phyloP scores from a whole-genome alignment of 495 filamentous ascomycete species.

The Penicillium dipodomyicola region DNA sequence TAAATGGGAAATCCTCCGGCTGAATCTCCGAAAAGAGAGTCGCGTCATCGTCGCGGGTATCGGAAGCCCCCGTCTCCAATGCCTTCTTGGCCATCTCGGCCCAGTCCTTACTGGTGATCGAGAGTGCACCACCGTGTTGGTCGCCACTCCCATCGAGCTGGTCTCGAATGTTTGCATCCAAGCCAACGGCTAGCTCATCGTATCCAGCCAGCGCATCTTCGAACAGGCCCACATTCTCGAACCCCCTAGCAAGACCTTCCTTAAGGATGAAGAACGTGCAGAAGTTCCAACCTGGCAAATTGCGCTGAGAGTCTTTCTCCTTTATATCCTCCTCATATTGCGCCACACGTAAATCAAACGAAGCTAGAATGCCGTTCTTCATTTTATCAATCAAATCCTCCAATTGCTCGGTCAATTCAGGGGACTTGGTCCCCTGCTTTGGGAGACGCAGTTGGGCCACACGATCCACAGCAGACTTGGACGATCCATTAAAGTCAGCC shows the following conservation, averaged over 20 bases:
- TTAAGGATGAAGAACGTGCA: slow-evolving; percentile 98
- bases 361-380: slow-evolving; percentile 79
- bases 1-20: slow-evolving; percentile 55
- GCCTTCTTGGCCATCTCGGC: slow-evolving; percentile 55
- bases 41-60: slow-evolving; percentile 16
- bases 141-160: slow-evolving; percentile 56
- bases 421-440: slow-evolving; percentile 53
- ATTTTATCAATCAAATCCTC: slow-evolving; percentile 82
- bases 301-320: slow-evolving; percentile 86
- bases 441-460: slow-evolving; percentile 80
- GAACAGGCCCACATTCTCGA: slow-evolving; percentile 93
- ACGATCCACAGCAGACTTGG: slow-evolving; percentile 73
- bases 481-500: slow-evolving; percentile 84
- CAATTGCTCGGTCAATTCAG: slow-evolving; percentile 71
- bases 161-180: slow-evolving; percentile 78
- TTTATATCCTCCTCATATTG: slow-evolving; percentile 98
- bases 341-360: slow-evolving; percentile 84
- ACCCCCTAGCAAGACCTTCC: slow-evolving; percentile 87
- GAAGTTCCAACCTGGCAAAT: slow-evolving; percentile 95
- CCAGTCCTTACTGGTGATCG: slow-evolving; percentile 68
- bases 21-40: slow-evolving; percentile 32
- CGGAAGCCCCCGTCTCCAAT: slow-evolving; percentile 19
- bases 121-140: slow-evolving; percentile 63
- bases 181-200: slow-evolving; percentile 82
- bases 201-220: slow-evolving; percentile 93